Base-by-base conservation (phyloP, 1,139 yeast species). In the Kurtzmaniella quercitrusa region DNA sequence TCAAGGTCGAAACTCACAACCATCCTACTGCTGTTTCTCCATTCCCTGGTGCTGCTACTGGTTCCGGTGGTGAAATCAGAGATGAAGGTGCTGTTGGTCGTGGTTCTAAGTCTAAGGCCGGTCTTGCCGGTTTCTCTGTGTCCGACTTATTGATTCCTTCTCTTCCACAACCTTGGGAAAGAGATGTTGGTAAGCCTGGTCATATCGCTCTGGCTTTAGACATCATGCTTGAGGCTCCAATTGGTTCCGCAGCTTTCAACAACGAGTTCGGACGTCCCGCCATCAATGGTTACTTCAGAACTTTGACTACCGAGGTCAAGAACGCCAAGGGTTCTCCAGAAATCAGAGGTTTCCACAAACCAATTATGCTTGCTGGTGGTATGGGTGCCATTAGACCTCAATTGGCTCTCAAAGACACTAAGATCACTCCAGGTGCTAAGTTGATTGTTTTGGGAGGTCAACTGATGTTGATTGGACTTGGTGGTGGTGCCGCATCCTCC, bases 1-100 rank as follows among this genome's bases (percentile, higher is more conserved):
- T 91, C 53, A 94, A 94, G 63, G 98, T 94, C 41, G 99, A 94
- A 68, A 94, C 99, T 26, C 99, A 94, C 64, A 94, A 94, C 68
- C 99, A 94, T 63, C 99, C 99, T 42, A 94, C 99, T 33, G 98
- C 98, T 0, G 97, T 94, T 11, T 91, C 98, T 22, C 99, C 99
- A 30, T 94, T 88, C 67, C 93, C 98, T 4, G 99, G 99, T 66
- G 99, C 99, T 33, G 96, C 99, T 33, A 94, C 99, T 16, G 99
- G 99, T 51, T 91, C 98, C 17, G 99, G 99, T 64, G 99, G 99
- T 70, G 99, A 94, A 68, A 94, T 94, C 57, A 87, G 99, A 76
- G 99, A 94, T 65, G 99, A 94, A 70, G 98, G 98, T 68, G 98
- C 99, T 22, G 96, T 93, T 17, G 99, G 99, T 50, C 81, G 97